Evolutionary conservation across 352 stramenopile species (phyloP).

Genomic region (Globisporangium recalcitrans): DNA sequence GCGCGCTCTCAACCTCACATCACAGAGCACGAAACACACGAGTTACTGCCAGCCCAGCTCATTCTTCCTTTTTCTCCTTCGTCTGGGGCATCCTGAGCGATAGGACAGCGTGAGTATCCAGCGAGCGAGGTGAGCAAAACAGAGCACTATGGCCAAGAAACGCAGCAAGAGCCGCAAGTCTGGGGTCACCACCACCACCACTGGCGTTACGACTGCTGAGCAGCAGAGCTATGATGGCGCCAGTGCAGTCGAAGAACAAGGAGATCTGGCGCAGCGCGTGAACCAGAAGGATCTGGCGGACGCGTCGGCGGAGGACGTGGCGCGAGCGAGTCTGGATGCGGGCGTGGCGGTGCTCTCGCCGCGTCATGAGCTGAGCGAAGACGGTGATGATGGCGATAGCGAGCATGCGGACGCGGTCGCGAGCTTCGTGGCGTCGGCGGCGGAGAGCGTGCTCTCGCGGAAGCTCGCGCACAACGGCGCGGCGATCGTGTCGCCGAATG

Average conservation of each 20-base stretch:
- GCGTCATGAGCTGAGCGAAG: constrained; percentile 24
- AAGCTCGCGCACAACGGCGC: constrained; percentile 8
- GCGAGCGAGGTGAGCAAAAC: not conserved
- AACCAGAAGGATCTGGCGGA: constrained; percentile 8
- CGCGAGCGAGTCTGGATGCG: constrained; percentile 5
- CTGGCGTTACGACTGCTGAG: not conserved
- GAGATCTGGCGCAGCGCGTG: not conserved
- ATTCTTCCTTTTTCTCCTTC: not conserved
- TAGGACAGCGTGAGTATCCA: not conserved
- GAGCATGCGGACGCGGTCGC: not conserved
- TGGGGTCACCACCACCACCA: not conserved
- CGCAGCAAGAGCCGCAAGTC: constrained; percentile 10
- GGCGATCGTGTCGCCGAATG: not conserved
- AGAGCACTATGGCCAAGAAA: constrained; percentile 6
- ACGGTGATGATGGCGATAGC: constrained; percentile 16
- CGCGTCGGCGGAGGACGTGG: constrained; percentile 8
- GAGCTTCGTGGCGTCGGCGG: constrained; percentile 7
- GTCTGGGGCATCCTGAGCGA: constrained; percentile 1
- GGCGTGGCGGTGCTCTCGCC: constrained; percentile 4
- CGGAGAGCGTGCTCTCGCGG: constrained; percentile 6
- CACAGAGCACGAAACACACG: not conserved
- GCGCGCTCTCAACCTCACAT: not conserved
- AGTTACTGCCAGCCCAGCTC: too few species aligned
- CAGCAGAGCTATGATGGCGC: not conserved
- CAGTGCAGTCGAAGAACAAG: not conserved